Conservation (phyloP, 2,329 filamentous ascomycete genomes). For the Curvularia lunata region DNA sequence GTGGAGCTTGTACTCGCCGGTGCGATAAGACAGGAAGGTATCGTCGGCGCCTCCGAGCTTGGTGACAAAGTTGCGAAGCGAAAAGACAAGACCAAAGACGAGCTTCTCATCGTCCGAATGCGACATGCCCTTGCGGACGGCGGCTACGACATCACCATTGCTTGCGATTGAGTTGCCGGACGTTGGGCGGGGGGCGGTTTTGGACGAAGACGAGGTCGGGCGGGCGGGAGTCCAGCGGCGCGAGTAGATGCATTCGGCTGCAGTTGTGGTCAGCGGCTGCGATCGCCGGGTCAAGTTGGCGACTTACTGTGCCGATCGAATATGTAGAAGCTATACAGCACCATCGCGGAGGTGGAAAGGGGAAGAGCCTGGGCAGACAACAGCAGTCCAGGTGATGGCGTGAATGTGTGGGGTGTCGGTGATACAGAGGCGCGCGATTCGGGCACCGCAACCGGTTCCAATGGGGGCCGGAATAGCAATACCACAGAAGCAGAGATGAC, state of each 20-base stretch:
- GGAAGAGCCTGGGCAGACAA: not conserved
- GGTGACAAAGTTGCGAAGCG: conserved; percentile 92
- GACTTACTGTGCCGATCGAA: conserved; percentile 94
- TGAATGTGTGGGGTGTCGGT: conserved; percentile 6
- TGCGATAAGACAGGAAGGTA: conserved; percentile 90
- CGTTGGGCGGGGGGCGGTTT: conserved; percentile 55
- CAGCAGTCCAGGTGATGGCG: not conserved
- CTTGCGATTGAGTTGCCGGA: conserved; percentile 56
- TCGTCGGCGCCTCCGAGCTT: conserved; percentile 94
- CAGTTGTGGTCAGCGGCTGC: conserved; percentile 22
- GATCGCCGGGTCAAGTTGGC: not conserved
- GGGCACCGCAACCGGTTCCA: conserved; percentile 2
- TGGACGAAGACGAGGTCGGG: conserved; percentile 54
- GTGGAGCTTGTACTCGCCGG: conserved; percentile 95
- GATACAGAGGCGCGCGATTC: conserved; percentile 4
- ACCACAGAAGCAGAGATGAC: no score
- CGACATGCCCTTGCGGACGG: conserved; percentile 53
- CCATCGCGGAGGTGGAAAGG: conserved; percentile 64
- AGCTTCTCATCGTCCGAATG: conserved; percentile 90
- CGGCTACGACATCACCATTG: conserved; percentile 49
- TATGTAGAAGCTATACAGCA: conserved; percentile 97
- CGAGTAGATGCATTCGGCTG: conserved; percentile 97
- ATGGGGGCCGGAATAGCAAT: not conserved
- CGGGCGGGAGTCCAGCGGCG: conserved; percentile 73
- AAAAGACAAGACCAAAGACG: conserved; percentile 96